phyloP scores from a whole-genome alignment of 306 rosid species.

The Cucurbita argyrosperma region DNA sequence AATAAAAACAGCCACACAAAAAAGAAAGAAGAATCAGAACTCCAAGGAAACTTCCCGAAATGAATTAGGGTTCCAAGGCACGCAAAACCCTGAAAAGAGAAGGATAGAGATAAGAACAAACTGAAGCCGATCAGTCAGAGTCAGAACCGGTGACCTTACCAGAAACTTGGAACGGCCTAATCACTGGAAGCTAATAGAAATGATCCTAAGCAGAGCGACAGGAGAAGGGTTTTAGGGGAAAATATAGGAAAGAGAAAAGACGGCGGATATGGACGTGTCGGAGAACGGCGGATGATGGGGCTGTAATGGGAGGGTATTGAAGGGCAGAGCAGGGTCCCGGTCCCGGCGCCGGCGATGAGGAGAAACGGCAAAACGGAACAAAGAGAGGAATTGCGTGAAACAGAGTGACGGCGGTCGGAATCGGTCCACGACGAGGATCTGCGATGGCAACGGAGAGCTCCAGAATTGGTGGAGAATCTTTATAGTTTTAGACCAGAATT shows the following conservation, averaged over 20 bases:
- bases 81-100: neutral
- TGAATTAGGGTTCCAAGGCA: neutral
- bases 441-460: neutral
- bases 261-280: neutral
- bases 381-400: neutral
- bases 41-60: neutral
- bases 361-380: neutral
- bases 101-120: neutral
- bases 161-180: neutral
- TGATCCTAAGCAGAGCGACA: neutral
- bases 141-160: neutral
- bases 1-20: neutral
- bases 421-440: neutral
- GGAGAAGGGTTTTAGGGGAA: neutral
- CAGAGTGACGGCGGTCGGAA: neutral
- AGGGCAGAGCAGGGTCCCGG: constrained; percentile 7
- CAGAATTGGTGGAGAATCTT: neutral
- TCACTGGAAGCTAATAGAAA: neutral
- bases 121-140: neutral
- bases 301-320: neutral
- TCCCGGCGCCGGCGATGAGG: neutral
- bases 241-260: neutral
- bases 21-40: neutral
- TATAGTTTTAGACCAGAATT: neutral
- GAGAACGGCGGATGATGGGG: neutral